phyloP scores from a whole-genome alignment of 2,329 filamentous ascomycete genomes.

The Aureobasidium lini region DNA sequence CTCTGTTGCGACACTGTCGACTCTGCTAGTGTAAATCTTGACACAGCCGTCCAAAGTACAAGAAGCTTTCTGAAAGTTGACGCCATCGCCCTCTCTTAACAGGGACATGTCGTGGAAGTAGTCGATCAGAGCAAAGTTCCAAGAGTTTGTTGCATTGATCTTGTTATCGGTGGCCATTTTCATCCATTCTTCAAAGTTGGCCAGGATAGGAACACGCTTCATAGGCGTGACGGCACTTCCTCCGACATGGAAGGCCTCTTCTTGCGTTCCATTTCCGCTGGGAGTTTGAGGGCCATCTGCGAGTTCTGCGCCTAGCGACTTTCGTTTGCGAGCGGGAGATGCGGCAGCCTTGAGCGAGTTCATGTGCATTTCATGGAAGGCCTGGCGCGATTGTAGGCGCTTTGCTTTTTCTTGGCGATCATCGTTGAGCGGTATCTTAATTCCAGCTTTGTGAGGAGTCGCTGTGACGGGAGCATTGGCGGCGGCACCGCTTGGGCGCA shows the following conservation, averaged over 20 bases:
- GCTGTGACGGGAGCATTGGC: constrained; percentile 33
- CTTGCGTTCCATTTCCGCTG: constrained; percentile 32
- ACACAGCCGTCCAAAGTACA: constrained; percentile 96
- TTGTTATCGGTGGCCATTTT: constrained; percentile 98
- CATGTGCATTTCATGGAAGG: constrained; percentile 81
- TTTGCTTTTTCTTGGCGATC: constrained; percentile 87
- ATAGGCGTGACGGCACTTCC: constrained; percentile 81
- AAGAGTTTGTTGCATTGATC: constrained; percentile 96
- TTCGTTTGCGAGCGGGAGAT: constrained; percentile 60
- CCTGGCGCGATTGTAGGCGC: constrained; percentile 78
- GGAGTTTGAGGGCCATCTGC: constrained; percentile 45
- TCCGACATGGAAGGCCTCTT: constrained; percentile 53
- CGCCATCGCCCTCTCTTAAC: constrained; percentile 88
- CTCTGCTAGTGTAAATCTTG: constrained; percentile 97
- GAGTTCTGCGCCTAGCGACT: constrained; percentile 42
- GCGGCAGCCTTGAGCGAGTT: constrained; percentile 81
- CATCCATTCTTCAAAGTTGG: constrained; percentile 99
- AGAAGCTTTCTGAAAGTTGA: constrained; percentile 98
- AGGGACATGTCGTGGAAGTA: constrained; percentile 99
- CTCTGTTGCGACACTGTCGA: constrained; percentile 96
- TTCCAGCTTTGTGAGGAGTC: constrained; percentile 47
- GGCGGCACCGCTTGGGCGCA: constrained; percentile 31
- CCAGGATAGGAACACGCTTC: constrained; percentile 90
- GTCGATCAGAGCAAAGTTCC: constrained; percentile 99
- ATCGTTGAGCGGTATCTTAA: constrained; percentile 90